These are phyloP conservation scores for Fusarium sororula DNA, from an alignment of 2,329 filamentous ascomycete species.

Conservation along the genomic window DNA sequence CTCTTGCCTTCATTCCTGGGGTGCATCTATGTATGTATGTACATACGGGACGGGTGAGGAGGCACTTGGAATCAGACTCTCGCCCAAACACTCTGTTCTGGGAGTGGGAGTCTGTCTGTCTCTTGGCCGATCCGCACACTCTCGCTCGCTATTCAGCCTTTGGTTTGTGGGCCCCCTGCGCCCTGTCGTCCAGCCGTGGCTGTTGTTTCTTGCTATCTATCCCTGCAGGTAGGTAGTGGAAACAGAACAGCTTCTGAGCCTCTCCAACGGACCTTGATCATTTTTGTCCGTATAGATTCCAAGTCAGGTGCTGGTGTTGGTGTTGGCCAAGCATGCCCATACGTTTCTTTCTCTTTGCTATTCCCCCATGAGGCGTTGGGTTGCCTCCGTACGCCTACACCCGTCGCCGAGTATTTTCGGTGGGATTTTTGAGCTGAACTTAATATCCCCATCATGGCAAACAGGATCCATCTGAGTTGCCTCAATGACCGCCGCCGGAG, in stretches of 20 bases:
- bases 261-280: neutral
- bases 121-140: conserved; percentile 17
- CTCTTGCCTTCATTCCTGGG: conserved; percentile 26
- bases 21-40: conserved; percentile 9
- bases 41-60: neutral
- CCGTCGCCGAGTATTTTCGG: conserved; percentile 35
- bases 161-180: conserved; percentile 4
- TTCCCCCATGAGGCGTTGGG: neutral
- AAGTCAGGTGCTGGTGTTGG: neutral
- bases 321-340: conserved; percentile 13
- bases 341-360: neutral
- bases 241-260: conserved; percentile 18
- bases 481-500: conserved; percentile 8
- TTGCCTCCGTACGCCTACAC: neutral
- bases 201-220: conserved; percentile 25
- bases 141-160: conserved; percentile 9
- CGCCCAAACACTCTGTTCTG: neutral
- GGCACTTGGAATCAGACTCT: conserved; percentile 11
- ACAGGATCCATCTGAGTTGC: conserved; percentile 2
- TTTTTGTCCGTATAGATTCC: neutral
- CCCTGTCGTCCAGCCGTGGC: conserved; percentile 18
- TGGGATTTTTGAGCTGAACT: neutral
- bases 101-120: neutral
- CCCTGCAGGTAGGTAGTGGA: conserved; percentile 18
- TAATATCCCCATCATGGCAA: conserved; percentile 11